Evolutionary conservation across 2,329 filamentous ascomycete genomes (phyloP), one percentile per base, ranked within the genome.

Genomic region (Beauveria brongniartii): DNA sequence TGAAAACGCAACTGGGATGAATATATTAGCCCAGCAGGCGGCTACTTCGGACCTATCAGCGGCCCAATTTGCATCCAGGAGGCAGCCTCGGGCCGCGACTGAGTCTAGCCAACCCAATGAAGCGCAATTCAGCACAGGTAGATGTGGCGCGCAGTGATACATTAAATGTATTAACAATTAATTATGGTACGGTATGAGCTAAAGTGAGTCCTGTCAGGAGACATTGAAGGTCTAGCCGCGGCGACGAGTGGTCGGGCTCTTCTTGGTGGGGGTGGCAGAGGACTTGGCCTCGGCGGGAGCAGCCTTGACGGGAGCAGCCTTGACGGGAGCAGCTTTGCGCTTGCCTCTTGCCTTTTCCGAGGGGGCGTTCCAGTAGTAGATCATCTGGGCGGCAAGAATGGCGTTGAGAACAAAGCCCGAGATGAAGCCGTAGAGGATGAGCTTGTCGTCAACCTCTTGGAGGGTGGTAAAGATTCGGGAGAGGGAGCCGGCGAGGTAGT

Each of bases 401-500:
- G 87, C 80, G 75, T 99, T 99, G 68, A 99, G 84, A n/a, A 80
- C 77, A 73, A 97, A 97, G 30, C 92, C 94, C 8, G 92, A 91
- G 60, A 97, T 78, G 80, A 96, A 97, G 55, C 92, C 90, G 77
- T 96, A 97, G 28, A 99, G 83, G 69, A 99, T 97, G 62, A 97
- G 82, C 76, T 92, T 92, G 75, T 99, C 94, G 73, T 96, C 90
- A 63, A 99, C 94, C 79, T 99, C 94, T 71, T 97, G 92, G 62
- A 99, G 80, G 9, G 95, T 99, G 37, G 94, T 99, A 76, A 97
- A 99, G 78, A 99, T 96, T 72, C 94, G 90, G 28, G 91, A 90
- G 62, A 97, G 84, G 48, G 92, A 96, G 44, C 95, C 94, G 68
- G 87, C 81, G 69, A 99, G 90, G 77, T 96, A 99, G 81, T 97